These are phyloP conservation scores for Lachnellula suecica DNA, from an alignment of 2,329 filamentous ascomycete species.

Conservation along the genomic window DNA sequence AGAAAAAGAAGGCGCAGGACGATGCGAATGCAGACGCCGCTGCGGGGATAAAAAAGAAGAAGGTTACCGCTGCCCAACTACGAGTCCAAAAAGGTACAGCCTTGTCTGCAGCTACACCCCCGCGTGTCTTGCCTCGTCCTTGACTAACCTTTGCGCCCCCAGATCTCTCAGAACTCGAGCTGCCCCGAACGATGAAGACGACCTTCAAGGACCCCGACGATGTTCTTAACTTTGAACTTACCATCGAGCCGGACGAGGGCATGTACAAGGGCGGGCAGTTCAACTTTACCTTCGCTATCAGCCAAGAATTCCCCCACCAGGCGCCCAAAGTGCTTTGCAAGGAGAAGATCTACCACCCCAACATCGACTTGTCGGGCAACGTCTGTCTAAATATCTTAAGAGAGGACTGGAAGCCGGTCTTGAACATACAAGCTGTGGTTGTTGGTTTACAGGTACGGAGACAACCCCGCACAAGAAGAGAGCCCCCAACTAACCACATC, in stretches of 20 bases:
- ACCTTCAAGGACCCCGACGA: slow-evolving; percentile 81
- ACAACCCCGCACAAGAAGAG: slow-evolving; percentile 20
- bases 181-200: slow-evolving; percentile 78
- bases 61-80: slow-evolving; percentile 93
- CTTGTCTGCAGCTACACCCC: slow-evolving; percentile 2
- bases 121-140: neutral
- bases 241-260: slow-evolving; percentile 81
- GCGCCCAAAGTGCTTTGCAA: slow-evolving; percentile 96
- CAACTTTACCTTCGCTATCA: slow-evolving; percentile 88
- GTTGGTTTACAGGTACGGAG: slow-evolving; percentile 76
- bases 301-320: slow-evolving; percentile 94
- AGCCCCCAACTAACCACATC: slow-evolving; percentile 8
- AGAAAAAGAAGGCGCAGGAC: slow-evolving; percentile 97
- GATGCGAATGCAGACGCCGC: slow-evolving; percentile 78
- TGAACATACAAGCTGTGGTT: slow-evolving; percentile 95
- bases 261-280: slow-evolving; percentile 87
- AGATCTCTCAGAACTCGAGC: slow-evolving; percentile 81
- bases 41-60: slow-evolving; percentile 87
- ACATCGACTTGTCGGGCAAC: slow-evolving; percentile 97
- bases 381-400: slow-evolving; percentile 96
- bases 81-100: slow-evolving; percentile 87
- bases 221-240: slow-evolving; percentile 80
- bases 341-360: slow-evolving; percentile 99
- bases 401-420: slow-evolving; percentile 98
- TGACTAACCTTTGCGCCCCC: slow-evolving; percentile 8